Evolutionary conservation across 2,329 filamentous ascomycete genomes (phyloP), one percentile per base, ranked within the genome.

Genomic region (Trichoderma brevicompactum): DNA sequence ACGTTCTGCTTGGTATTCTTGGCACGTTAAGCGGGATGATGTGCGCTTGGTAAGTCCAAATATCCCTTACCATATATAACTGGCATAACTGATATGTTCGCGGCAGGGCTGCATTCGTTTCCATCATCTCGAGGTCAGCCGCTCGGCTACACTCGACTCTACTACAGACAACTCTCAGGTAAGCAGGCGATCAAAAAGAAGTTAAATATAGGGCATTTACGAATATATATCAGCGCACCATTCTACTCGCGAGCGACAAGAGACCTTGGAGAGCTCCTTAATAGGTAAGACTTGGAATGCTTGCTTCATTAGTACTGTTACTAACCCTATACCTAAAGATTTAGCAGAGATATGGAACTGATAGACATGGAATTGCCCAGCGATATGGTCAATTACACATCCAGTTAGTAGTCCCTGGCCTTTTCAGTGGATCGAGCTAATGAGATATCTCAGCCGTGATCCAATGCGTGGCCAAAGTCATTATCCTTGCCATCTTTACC

Each of bases 321-420:
- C 15, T 52, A 7, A 61, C 23, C 7, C 4, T 2, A 7, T 9
- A 23, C 13, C 17, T 34, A 9, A 10, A 66, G 65, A 19, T 66
- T 66, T n/a, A 66, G 65, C 40, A 62, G 44, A 64, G 65, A 66
- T 56, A 56, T 66, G 52, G 60, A 66, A 32, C 60, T 66, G 7
- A 64, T 66, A 10, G 65, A 64, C 32, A 66, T 66, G 65, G 60
- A 66, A 7, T 59, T 66, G 10, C 65, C 65, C 10, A 55, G 23
- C 7, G 64, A 56, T 32, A 44, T 53, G 52, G 48, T 58, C 28
- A 64, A 66, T 32, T 66, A 64, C 28, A 46, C 48, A 6, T 64
- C 59, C 8, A 53, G 65, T 64, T 5, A 64, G 65, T 46, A n/a
- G 7, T 49, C 4, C 5, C 17, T 12, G 5, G 5, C 46, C 10